phyloP scores from a whole-genome alignment of 257 asterid genomes.

The Gardenia jasminoides region DNA sequence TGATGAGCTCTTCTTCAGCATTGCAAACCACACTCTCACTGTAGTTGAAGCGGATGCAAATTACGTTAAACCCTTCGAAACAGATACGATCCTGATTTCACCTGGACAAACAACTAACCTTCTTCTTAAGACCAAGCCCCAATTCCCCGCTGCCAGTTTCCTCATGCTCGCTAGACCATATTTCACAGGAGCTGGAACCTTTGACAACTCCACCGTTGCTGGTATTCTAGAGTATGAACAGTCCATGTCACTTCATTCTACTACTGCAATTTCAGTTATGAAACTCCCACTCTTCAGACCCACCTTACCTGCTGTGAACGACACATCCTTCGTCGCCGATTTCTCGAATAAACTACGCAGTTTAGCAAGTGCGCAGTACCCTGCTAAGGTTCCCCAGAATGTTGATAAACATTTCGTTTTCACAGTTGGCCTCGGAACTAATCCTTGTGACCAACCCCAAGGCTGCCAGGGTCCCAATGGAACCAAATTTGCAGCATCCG shows the following conservation, averaged over 20 bases:
- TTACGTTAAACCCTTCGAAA: constrained; percentile 50
- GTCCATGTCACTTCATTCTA: constrained; percentile 19
- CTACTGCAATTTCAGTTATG: constrained; percentile 15
- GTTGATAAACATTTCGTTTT: constrained; percentile 41
- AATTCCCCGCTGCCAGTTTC: constrained; percentile 41
- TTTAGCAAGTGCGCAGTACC: constrained; percentile 42
- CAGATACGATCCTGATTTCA: constrained; percentile 41
- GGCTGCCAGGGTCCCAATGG: constrained; percentile 65
- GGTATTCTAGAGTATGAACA: constrained; percentile 47
- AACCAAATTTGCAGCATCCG: constrained; percentile 47
- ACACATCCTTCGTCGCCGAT: constrained; percentile 42
- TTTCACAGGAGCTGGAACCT: constrained; percentile 51
- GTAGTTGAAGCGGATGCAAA: constrained; percentile 51
- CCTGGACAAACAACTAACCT: constrained; percentile 64
- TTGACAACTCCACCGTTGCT: constrained; percentile 55
- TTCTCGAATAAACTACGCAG: constrained; percentile 41
- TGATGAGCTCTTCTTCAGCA: constrained; percentile 55
- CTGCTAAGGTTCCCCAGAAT: constrained; percentile 53
- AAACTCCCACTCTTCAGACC: constrained; percentile 41
- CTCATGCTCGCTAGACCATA: constrained; percentile 56
- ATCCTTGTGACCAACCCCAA: constrained; percentile 44
- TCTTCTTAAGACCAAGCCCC: constrained; percentile 42
- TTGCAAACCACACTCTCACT: constrained; percentile 52
- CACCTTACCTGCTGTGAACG: constrained; percentile 43
- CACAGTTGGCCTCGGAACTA: constrained; percentile 57